Evolutionary conservation across 768 basidiomycete species (phyloP).

Genomic region (Hericium coralloides): DNA sequence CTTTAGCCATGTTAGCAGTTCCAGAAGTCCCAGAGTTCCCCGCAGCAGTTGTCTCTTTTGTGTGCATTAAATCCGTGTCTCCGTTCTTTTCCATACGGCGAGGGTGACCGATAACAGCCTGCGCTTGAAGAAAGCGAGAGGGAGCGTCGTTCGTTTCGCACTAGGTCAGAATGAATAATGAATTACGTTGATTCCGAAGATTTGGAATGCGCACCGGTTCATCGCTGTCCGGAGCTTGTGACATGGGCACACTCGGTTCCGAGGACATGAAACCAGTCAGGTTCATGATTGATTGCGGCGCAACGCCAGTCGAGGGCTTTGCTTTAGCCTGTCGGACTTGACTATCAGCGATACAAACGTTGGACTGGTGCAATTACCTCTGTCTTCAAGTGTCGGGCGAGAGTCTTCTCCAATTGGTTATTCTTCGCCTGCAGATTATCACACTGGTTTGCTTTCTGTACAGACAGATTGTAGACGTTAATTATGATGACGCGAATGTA

Average conservation of each 20-base stretch:
- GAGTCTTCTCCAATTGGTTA: constrained; percentile 20
- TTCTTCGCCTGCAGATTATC: constrained; percentile 21
- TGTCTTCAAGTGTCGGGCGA: constrained; percentile 22
- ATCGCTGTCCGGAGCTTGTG: constrained; percentile 16
- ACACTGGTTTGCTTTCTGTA: constrained; percentile 24
- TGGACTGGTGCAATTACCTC: constrained; percentile 10
- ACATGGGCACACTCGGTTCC: constrained; percentile 16
- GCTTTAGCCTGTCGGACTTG: too few species aligned
- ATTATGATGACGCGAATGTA: background rate
- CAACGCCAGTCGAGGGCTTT: too few species aligned
- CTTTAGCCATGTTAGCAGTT: background rate
- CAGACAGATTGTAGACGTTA: background rate
- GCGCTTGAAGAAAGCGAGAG: too few species aligned
- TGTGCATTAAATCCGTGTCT: too few species aligned
- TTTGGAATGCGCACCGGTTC: constrained; percentile 11
- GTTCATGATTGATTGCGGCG: constrained; percentile 21
- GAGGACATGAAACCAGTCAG: constrained; percentile 20
- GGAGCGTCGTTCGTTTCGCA: background rate
- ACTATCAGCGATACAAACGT: background rate
- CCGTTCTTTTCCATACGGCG: too few species aligned
- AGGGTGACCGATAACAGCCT: too few species aligned
- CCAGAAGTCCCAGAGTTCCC: too few species aligned
- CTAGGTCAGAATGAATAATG: background rate
- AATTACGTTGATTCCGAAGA: background rate
- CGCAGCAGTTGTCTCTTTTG: too few species aligned